Base-by-base conservation (phyloP, 257 asterid genomes). In the Ilex aquifolium region DNA sequence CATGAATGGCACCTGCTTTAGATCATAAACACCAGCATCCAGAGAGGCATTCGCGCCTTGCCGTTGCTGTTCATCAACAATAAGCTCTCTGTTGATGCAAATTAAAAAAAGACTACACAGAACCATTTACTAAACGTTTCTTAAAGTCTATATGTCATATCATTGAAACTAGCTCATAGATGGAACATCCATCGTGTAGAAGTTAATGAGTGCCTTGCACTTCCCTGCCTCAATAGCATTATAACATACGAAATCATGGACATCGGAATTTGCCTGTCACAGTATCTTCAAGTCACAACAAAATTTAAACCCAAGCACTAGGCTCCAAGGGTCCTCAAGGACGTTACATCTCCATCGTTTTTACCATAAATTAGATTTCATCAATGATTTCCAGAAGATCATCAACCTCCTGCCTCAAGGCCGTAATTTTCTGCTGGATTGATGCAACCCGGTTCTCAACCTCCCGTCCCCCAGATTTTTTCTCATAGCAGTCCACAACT, bases 341-440 rank as follows among this genome's bases (percentile, higher is more conserved):
- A 14, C 4, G 52, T 3, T 11, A 46, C 13, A 46, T 4, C 14
- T 10, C 4, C 14, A 46, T 3, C 14, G 4, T 1, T 46, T 46
- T 46, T 46, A 10, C 14, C 0, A 46, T 46, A 42, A 46, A 58
- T 70, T 79, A 92, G 30, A 92, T 90, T 87, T 91, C 98, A 61
- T 85, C 94, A 31, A 93, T 80, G 29, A 85, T 72, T 40, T 93
- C 95, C 62, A 93, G 80, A 67, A 93, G 90, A 70, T 93, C 99
- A 65, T 85, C 91, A 52, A 93, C 88, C 74, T 93, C 99, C 79
- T 82, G 92, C 61, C 95, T 87, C 86, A 90, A 77, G 66, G 73
- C 65, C 29, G 85, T 63, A 52, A 90, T 83, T 70, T 76, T 93
- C 82, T 84, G 94, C 90, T 90, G 97, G 62, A 93, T 72, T 10